Conservation (phyloP, 805 yeast genomes). For the Hemisphaericaspora nanyangensis region DNA sequence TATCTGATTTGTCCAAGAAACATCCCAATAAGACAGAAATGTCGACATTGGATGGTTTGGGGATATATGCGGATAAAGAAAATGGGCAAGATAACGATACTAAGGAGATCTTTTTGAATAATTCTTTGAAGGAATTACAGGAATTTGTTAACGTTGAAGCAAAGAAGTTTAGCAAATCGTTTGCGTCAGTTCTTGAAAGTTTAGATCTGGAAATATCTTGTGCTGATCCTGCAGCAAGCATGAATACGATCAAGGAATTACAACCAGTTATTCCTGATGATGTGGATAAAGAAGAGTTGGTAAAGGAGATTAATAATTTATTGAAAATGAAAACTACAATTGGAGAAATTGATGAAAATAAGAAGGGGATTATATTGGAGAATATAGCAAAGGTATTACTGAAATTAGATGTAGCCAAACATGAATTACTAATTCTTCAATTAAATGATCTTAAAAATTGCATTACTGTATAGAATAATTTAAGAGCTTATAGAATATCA, state of each 20-base stretch:
- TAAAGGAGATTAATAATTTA: conserved; percentile 12
- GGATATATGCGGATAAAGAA: conserved; percentile 5
- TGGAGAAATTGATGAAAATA: background rate
- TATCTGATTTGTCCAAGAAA: conserved; percentile 23
- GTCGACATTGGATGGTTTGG: conserved; percentile 5
- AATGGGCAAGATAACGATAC: conserved; percentile 3
- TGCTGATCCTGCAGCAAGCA: conserved; percentile 16
- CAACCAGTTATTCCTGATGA: conserved; percentile 9
- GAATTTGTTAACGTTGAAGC: conserved; percentile 18
- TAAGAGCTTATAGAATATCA: conserved; percentile 32
- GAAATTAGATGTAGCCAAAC: conserved; percentile 8
- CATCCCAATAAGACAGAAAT: conserved; percentile 1
- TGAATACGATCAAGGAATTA: conserved; percentile 10
- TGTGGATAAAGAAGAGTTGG: conserved; percentile 8
- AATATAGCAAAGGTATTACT: background rate
- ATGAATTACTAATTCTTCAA: conserved; percentile 22
- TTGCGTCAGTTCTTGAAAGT: conserved; percentile 15
- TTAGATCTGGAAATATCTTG: conserved; percentile 10
- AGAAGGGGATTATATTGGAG: background rate
- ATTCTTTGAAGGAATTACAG: conserved; percentile 20
- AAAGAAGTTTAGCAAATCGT: conserved; percentile 16
- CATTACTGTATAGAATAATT: conserved; percentile 4
- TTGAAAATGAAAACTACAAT: background rate
- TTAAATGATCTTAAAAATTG: conserved; percentile 14
- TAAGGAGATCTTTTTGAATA: conserved; percentile 17